phyloP scores from a whole-genome alignment of 2,329 filamentous ascomycete genomes.

The Aspergillus arachidicola region DNA sequence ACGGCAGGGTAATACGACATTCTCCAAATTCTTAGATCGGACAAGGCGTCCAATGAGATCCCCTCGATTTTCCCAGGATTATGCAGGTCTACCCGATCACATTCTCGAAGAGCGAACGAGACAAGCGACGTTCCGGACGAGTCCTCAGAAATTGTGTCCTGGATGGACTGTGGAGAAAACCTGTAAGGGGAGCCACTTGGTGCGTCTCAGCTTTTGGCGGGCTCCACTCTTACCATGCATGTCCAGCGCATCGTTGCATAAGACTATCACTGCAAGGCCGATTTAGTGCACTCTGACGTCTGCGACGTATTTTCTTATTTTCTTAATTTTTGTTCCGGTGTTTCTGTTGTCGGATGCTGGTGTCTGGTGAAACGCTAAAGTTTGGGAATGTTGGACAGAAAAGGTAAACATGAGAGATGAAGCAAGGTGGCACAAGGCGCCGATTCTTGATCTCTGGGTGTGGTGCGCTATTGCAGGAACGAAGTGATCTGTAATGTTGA shows the following conservation, averaged over 20 bases:
- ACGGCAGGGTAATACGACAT: not conserved
- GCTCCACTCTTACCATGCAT: conserved; percentile 7
- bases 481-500: not conserved
- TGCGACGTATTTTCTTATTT: not conserved
- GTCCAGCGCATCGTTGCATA: conserved; percentile 3
- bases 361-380: not conserved
- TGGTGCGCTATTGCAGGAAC: not conserved
- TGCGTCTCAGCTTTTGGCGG: conserved; percentile 5
- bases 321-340: not conserved
- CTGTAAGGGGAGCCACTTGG: conserved; percentile 5
- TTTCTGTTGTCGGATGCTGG: not conserved
- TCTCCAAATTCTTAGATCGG: not conserved
- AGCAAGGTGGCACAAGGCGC: not conserved
- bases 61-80: not conserved
- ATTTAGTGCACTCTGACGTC: not conserved
- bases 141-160: not conserved
- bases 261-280: not conserved
- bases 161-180: conserved; percentile 14
- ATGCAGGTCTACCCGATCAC: not conserved
- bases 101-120: not conserved
- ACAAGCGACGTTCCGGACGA: not conserved
- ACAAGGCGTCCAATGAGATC: not conserved
- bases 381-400: not conserved
- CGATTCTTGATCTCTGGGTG: not conserved
- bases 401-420: not conserved